Conservation (phyloP, 2,329 filamentous ascomycete species). For the Aspergillus luchuensis region DNA sequence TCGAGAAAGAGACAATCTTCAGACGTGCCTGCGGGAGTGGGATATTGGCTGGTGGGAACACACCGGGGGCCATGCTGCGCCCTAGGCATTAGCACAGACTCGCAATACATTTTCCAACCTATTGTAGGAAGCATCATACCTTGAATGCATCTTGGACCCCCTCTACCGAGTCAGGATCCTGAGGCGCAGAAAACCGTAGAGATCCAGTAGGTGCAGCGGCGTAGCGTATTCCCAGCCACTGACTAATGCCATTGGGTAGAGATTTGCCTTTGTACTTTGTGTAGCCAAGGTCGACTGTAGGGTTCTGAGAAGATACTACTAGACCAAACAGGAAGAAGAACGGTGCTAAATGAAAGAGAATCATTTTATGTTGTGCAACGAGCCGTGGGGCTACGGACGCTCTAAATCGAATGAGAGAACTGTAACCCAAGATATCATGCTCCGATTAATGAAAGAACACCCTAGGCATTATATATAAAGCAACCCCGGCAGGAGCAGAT, state of each 20-base stretch:
- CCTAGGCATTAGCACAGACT: constrained; percentile 12
- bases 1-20: constrained; percentile 49
- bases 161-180: constrained; percentile 57
- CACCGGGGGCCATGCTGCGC: constrained; percentile 55
- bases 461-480: not conserved
- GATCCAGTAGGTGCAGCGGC: constrained; percentile 68
- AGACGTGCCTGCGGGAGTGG: constrained; percentile 56
- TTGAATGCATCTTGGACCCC: constrained; percentile 57
- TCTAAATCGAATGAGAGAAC: not conserved
- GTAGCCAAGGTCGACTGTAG: constrained; percentile 65
- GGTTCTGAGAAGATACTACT: constrained; percentile 27
- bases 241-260: constrained; percentile 60
- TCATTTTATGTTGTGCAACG: constrained; percentile 1
- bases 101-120: not conserved
- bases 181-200: constrained; percentile 67
- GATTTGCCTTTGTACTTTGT: constrained; percentile 63
- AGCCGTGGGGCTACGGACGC: not conserved
- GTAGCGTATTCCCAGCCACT: constrained; percentile 76
- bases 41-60: constrained; percentile 67
- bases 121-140: constrained; percentile 40
- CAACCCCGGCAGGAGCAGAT: not conserved
- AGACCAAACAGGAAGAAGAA: constrained; percentile 20
- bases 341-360: constrained; percentile 1
- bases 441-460: not conserved
- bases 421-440: not conserved